Conservation (phyloP, 2,329 filamentous ascomycete genomes). For the Nemania serpens region DNA sequence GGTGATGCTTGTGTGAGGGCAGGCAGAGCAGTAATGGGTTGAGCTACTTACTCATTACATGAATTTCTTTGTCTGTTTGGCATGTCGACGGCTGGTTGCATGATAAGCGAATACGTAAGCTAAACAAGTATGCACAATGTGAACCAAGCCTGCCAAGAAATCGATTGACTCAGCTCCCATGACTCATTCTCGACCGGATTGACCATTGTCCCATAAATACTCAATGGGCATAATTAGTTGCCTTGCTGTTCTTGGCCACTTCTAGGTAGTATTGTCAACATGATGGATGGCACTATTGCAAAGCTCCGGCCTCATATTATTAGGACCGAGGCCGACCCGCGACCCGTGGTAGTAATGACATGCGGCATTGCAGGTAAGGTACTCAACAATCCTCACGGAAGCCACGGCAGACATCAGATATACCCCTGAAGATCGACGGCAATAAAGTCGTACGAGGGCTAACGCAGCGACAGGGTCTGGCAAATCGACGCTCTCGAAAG, state of each 20-base stretch:
- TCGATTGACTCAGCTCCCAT: constrained; percentile 1
- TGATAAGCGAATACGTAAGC: not conserved
- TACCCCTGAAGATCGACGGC: not conserved
- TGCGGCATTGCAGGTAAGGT: constrained; percentile 42
- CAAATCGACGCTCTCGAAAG: constrained; percentile 40
- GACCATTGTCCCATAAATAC: not conserved
- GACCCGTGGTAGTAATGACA: constrained; percentile 40
- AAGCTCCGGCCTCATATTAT: constrained; percentile 21
- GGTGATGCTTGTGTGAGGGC: too few species aligned
- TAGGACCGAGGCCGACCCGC: constrained; percentile 24
- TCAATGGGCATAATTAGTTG: not conserved
- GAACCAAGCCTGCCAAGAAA: not conserved
- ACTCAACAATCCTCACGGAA: not conserved
- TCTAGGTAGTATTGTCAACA: constrained; percentile 38
- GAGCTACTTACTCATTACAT: not conserved
- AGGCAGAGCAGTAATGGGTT: too few species aligned
- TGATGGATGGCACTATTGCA: constrained; percentile 32
- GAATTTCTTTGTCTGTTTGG: not conserved
- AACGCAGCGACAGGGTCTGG: constrained; percentile 32
- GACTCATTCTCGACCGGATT: constrained; percentile 6
- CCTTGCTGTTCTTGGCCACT: not conserved
- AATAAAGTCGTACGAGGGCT: not conserved
- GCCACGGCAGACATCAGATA: not conserved
- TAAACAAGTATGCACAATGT: not conserved
- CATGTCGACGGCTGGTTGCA: not conserved